phyloP scores from a whole-genome alignment of 2,329 filamentous ascomycete genomes.

The Fusarium dimerum region DNA sequence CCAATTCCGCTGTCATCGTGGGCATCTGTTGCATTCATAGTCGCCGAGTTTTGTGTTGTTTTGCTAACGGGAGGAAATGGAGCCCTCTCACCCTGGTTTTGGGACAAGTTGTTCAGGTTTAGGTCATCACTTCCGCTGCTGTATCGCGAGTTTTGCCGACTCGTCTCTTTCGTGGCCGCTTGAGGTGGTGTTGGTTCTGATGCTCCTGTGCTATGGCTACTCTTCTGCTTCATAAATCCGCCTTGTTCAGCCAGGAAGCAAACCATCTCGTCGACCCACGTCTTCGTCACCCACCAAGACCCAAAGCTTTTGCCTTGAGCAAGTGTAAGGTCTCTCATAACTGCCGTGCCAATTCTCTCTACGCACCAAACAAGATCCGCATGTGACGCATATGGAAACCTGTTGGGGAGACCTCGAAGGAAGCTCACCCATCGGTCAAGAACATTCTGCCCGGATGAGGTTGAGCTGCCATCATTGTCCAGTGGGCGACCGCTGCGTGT shows the following conservation, averaged over 20 bases:
- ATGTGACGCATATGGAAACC: slow-evolving; percentile 73
- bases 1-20: slow-evolving; percentile 77
- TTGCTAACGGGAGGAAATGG: slow-evolving; percentile 50
- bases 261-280: slow-evolving; percentile 94
- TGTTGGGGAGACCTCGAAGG: slow-evolving; percentile 64
- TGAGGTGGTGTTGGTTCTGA: slow-evolving; percentile 35
- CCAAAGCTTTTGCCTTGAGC: slow-evolving; percentile 78
- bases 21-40: slow-evolving; percentile 43
- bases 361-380: slow-evolving; percentile 76
- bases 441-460: slow-evolving; percentile 59
- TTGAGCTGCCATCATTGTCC: slow-evolving; percentile 23
- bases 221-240: slow-evolving; percentile 73
- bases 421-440: slow-evolving; percentile 79
- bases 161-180: slow-evolving; percentile 36
- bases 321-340: slow-evolving; percentile 80
- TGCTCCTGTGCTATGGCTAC: slow-evolving; percentile 34
- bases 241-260: slow-evolving; percentile 87
- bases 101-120: slow-evolving; percentile 45
- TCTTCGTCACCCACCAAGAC: slow-evolving; percentile 95
- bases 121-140: slow-evolving; percentile 49
- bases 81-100: slow-evolving; percentile 50
- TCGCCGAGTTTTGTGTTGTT: slow-evolving; percentile 43
- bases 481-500: slow-evolving; percentile 46
- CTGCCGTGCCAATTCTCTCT: slow-evolving; percentile 72
- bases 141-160: slow-evolving; percentile 39